Conservation (phyloP, 139 green algal genomes). For the Volvox reticuliferus region DNA sequence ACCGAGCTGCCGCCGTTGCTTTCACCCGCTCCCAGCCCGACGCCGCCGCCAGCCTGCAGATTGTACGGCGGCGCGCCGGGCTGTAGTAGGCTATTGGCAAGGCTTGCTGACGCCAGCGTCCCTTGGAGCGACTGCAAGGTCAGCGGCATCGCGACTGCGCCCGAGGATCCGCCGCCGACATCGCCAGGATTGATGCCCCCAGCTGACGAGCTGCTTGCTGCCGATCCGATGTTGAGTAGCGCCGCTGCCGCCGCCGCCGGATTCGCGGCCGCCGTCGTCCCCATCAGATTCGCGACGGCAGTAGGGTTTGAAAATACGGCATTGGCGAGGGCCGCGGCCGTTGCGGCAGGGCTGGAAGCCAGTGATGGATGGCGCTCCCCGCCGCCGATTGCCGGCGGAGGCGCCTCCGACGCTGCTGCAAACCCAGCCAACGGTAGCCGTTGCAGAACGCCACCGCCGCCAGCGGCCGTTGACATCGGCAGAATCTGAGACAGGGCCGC, state of each 20-base stretch:
- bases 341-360: background rate
- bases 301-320: background rate
- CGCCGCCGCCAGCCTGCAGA: background rate
- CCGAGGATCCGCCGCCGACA: background rate
- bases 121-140: slow-evolving; percentile 30
- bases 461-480: background rate
- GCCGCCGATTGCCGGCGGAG: background rate
- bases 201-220: background rate
- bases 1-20: background rate
- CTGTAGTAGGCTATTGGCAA: slow-evolving; percentile 22
- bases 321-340: background rate
- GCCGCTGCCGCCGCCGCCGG: background rate
- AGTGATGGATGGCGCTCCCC: background rate
- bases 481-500: slow-evolving; percentile 3
- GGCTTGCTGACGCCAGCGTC: slow-evolving; percentile 41
- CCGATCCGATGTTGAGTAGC: background rate
- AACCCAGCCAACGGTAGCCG: background rate
- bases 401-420: too few species aligned
- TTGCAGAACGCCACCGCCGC: background rate
- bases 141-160: background rate
- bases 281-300: background rate
- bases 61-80: background rate
- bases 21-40: too few species aligned
- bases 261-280: background rate
- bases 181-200: background rate